Percentiles rank a stretch among this genome's conserved stretches.
Evolutionary conservation across 2,329 filamentous ascomycete species (phyloP).

Genomic region (Camillea tinctor): DNA sequence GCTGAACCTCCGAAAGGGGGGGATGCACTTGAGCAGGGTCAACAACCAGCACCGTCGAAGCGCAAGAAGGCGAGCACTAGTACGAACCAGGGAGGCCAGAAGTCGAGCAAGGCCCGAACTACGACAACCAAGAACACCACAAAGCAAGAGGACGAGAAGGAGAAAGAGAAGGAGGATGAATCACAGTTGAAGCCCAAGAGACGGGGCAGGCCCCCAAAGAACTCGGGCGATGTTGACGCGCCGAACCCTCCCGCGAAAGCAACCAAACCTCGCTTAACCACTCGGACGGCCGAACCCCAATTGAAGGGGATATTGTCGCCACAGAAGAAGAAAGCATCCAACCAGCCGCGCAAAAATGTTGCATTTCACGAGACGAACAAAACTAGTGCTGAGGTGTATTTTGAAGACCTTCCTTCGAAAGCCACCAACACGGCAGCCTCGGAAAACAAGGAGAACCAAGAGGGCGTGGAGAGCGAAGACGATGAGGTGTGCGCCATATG

Average conservation of each 20-base stretch:
- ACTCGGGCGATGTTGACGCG: conserved; percentile 2
- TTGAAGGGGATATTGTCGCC: conserved; percentile 59
- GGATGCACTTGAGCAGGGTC: conserved; percentile 6
- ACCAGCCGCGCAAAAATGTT: conserved; percentile 52
- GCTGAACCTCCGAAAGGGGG: conserved; percentile 2
- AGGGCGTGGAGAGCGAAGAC: conserved; percentile 36
- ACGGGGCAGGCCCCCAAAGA: conserved; percentile 24
- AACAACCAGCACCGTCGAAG: conserved; percentile 14
- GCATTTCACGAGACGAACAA: conserved; percentile 42
- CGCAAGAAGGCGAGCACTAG: conserved; percentile 6
- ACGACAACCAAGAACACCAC: not conserved
- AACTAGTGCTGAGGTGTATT: conserved; percentile 41
- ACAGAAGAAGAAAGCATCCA: conserved; percentile 40
- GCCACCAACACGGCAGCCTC: conserved; percentile 24
- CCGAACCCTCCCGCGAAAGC: conserved; percentile 5
- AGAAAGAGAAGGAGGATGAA: not conserved
- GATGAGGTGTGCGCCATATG: conserved; percentile 60
- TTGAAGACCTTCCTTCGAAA: conserved; percentile 50
- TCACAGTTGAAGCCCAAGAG: conserved; percentile 13
- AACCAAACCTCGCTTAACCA: conserved; percentile 13
- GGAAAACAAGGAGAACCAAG: conserved; percentile 12
- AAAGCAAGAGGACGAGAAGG: conserved; percentile 3
- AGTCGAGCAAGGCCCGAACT: not conserved
- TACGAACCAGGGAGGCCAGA: conserved; percentile 1
- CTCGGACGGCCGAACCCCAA: conserved; percentile 14